Evolutionary conservation across 805 yeast genomes (phyloP), one percentile per base, ranked within the genome.

Genomic region (Candida piceae): DNA sequence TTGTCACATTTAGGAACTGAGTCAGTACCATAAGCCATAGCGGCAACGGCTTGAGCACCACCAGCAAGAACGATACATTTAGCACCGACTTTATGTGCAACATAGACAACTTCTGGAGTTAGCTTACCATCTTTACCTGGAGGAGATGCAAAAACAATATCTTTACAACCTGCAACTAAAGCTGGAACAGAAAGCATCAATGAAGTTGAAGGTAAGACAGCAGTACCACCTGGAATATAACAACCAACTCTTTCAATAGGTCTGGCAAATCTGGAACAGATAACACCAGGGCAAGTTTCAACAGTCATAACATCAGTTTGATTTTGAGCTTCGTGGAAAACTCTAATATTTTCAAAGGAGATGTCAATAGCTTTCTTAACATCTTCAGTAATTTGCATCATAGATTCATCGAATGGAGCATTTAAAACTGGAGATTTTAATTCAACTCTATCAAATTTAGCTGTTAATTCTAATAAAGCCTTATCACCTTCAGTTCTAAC

Each of bases 101-200:
- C 97, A 52, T 93, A 93, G 13, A 88, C 96, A 37, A 93, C 96
- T 61, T 93, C 99, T 4, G 98, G 97, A 5, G 96, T 86, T 46
- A 93, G 72, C 38, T 77, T 84, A 31, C 99, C 99, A 46, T 93
- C 94, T 37, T 78, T 72, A 47, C 96, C 78, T 41, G 97, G 98
- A 20, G 99, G 99, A 18, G 97, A 83, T 1, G 99, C 97, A 60
- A 93, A 63, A 12, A 89, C 68, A 48, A 93, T 90, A 56, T 88
- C 90, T 53, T 80, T 76, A 69, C 97, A 93, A 5, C 96, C 96
- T 19, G 99, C 99, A 44, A 89, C 99, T 60, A 80, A 77, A 15
- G 98, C 98, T 16, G 99, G 99, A 35, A 93, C 96, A 54, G 98
- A 97, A 51, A 93, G 74, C 97, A 93, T 93, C 64, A 93, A 74